Evolutionary conservation across 495 filamentous ascomycete species (phyloP), one percentile per base, ranked within the genome.

Genomic region (Tuber indicum): DNA sequence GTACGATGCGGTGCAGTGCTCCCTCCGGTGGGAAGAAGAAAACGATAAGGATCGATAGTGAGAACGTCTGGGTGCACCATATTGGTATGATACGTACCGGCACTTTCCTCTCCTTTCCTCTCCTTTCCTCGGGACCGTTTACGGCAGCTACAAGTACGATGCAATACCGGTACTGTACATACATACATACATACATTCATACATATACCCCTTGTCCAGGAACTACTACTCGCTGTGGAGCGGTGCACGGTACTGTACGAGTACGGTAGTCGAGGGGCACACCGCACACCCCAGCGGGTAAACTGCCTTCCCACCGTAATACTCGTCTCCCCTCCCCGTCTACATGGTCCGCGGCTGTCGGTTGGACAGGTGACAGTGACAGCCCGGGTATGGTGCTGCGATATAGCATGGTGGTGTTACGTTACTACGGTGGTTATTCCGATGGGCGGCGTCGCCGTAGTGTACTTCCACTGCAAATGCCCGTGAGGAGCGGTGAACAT

Each of bases 341-440:
- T 66, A 66, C 58, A 32, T 17, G 58, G 58, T 32, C 26, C 58
- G 3, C n/a, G 58, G 58, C 26, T 66, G 58, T 32, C 58, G 23
- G 26, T 32, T 32, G 58, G 26, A 66, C 58, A 66, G 58, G 58
- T 66, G 58, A 66, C 58, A 66, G 26, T 66, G 58, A 32, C 58
- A 66, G 58, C 58, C 10, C n/a, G 26, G 58, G 58, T 32, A 32
- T 66, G 9, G 58, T 16, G 26, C 58, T 66, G n/a, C 10, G n/a
- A 32, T 32, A 10, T n/a, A 23, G 52, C 14, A 16, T 16, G 58
- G n/a, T 32, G 26, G 58, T 66, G 58, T 66, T 14, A 66, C 58
- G n/a, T 66, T 66, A 9, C 58, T 66, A 66, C 58, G 58, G 58
- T 66, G 58, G 58, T 66, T 5, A 66, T 32, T 66, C 58, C 58